Conservation (phyloP, 192 early-diverging fungal genomes). For the Mortierella hygrophila region DNA sequence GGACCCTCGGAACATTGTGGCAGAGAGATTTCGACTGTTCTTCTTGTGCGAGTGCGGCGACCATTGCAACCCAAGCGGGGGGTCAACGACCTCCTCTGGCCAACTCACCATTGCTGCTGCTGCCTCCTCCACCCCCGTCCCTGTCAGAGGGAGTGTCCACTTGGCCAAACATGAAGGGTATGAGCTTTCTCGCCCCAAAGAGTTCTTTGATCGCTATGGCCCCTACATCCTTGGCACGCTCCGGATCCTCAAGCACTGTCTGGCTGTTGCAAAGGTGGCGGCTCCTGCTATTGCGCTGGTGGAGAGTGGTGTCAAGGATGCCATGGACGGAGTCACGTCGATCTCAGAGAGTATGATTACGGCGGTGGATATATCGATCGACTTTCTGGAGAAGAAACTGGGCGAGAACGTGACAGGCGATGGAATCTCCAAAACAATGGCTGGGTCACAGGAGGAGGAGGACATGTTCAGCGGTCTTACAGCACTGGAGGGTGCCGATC, state of each 20-base stretch:
- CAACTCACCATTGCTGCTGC: background rate
- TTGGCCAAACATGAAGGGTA: constrained; percentile 21
- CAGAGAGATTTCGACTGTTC: constrained; percentile 13
- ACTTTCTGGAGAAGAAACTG: constrained; percentile 1
- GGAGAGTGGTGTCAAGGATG: background rate
- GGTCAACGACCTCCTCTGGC: too few species aligned
- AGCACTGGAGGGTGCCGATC: constrained; percentile 17
- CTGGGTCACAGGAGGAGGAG: background rate
- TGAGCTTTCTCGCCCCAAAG: background rate
- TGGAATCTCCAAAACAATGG: too few species aligned
- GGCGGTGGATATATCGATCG: constrained; percentile 3
- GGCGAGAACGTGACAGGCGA: background rate
- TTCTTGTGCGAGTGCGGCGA: constrained; percentile 9
- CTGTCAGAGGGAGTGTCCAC: background rate
- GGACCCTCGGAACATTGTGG: constrained; percentile 3
- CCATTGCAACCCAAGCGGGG: too few species aligned
- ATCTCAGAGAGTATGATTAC: background rate
- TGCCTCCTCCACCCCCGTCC: background rate
- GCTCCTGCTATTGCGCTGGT: background rate
- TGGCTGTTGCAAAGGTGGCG: background rate
- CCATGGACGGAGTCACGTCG: background rate
- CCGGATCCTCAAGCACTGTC: constrained; percentile 4
- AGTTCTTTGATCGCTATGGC: constrained; percentile 18
- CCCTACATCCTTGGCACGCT: constrained; percentile 18
- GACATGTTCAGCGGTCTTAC: constrained; percentile 1